Evolutionary conservation across 768 basidiomycete species (phyloP).

Genomic region (Tulasnella sp.): DNA sequence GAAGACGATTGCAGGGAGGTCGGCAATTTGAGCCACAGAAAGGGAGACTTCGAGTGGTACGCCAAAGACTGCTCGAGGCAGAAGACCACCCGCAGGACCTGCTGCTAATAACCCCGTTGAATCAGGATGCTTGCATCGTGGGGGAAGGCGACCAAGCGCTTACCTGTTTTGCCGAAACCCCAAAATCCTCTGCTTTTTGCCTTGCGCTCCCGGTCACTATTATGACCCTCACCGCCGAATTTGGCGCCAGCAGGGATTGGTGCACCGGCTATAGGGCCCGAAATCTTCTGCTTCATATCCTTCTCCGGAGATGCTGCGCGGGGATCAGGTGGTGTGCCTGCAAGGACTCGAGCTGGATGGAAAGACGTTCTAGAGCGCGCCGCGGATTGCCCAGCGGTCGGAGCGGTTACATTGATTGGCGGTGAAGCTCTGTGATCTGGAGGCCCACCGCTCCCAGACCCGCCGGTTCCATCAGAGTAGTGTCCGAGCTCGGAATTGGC

Average conservation of each 20-base stretch:
- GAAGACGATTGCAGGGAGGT: slow-evolving; percentile 90
- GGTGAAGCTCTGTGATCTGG: neutral
- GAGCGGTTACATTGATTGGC: neutral
- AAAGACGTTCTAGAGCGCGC: slow-evolving; percentile 53
- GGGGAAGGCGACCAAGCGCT: neutral
- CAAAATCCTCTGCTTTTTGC: slow-evolving; percentile 90
- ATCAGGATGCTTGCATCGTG: neutral
- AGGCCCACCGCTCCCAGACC: neutral
- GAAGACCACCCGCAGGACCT: slow-evolving; percentile 25
- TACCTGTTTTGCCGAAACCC: slow-evolving; percentile 65
- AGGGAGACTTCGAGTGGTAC: slow-evolving; percentile 82
- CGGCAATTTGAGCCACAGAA: slow-evolving; percentile 79
- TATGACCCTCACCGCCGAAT: slow-evolving; percentile 46
- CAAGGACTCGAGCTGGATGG: slow-evolving; percentile 39
- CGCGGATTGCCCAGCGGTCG: neutral
- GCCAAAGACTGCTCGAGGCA: slow-evolving; percentile 76
- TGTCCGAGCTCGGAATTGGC: slow-evolving; percentile 79
- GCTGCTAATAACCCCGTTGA: neutral
- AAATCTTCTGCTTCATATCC: slow-evolving; percentile 52
- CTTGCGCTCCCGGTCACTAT: slow-evolving; percentile 74
- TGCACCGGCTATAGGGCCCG: slow-evolving; percentile 74
- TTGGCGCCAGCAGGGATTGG: slow-evolving; percentile 86
- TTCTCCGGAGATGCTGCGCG: slow-evolving; percentile 11
- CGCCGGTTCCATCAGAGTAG: slow-evolving; percentile 49
- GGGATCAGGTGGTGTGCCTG: neutral